Evolutionary conservation across 2,329 filamentous ascomycete genomes (phyloP).

Genomic region (Fusarium sterilihyphosum): DNA sequence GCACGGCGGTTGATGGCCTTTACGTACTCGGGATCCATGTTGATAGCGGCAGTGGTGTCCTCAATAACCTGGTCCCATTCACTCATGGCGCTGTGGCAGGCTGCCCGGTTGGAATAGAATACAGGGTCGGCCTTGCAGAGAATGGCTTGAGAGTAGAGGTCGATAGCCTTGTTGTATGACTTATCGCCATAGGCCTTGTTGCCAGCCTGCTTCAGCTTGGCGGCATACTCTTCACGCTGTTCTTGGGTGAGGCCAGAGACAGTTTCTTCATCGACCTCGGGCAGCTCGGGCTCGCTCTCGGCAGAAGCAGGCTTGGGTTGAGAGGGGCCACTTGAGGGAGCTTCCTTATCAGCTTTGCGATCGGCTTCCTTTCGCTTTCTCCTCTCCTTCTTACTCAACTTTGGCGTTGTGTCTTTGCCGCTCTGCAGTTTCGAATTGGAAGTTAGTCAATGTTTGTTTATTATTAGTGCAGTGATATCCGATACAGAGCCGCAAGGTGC

Average conservation of each 20-base stretch:
- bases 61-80: constrained; percentile 97
- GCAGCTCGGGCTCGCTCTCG: constrained; percentile 73
- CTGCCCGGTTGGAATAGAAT: constrained; percentile 98
- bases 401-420: constrained; percentile 65
- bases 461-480: constrained; percentile 11
- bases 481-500: constrained; percentile 20
- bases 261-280: constrained; percentile 70
- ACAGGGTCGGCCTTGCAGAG: constrained; percentile 97
- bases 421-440: constrained; percentile 49
- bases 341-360: constrained; percentile 62
- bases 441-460: constrained; percentile 25
- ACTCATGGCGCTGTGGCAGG: constrained; percentile 92
- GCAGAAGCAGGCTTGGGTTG: constrained; percentile 62
- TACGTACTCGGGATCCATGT: constrained; percentile 93
- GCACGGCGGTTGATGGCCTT: constrained; percentile 97
- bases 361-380: constrained; percentile 86
- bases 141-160: constrained; percentile 94
- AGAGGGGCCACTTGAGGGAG: constrained; percentile 48
- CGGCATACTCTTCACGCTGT: constrained; percentile 86
- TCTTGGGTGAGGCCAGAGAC: constrained; percentile 64
- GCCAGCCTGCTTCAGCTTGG: constrained; percentile 91
- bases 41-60: constrained; percentile 94
- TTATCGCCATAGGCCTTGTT: constrained; percentile 97
- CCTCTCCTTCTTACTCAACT: constrained; percentile 89
- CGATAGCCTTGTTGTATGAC: constrained; percentile 92